Conservation (phyloP, 345 rosid genomes). For the Murraya paniculata region DNA sequence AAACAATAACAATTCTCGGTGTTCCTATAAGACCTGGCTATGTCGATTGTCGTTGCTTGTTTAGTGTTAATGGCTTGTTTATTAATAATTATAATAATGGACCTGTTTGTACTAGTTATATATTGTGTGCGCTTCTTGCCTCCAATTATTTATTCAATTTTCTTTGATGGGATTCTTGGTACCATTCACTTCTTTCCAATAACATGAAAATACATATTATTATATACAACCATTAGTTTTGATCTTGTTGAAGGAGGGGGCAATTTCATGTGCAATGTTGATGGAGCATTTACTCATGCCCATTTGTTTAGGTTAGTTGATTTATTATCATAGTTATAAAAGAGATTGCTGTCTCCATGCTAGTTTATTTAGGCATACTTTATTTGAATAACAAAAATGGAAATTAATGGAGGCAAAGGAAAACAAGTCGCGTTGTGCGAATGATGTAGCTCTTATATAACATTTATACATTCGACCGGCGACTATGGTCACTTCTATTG, state of each 20-base stretch:
- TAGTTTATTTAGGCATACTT: not conserved
- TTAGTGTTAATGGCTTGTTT: conserved; percentile 21
- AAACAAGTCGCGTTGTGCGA: not conserved
- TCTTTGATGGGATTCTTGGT: not conserved
- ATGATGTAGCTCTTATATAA: not conserved
- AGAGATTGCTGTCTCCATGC: conserved; percentile 4
- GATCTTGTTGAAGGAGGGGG: conserved; percentile 33
- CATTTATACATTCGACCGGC: conserved; percentile 8
- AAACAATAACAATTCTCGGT: conserved; percentile 14
- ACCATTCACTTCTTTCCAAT: not conserved
- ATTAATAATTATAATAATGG: conserved; percentile 6
- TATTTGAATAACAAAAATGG: not conserved
- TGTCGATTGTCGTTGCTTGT: not conserved
- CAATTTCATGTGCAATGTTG: conserved; percentile 57
- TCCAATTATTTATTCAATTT: conserved; percentile 1
- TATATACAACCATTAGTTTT: not conserved
- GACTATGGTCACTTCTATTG: conserved; percentile 13
- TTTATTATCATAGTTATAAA: not conserved
- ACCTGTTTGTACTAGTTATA: not conserved
- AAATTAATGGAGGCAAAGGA: conserved; percentile 7
- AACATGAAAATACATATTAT: not conserved
- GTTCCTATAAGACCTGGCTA: not conserved
- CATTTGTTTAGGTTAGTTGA: conserved; percentile 22
- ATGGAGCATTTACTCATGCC: conserved; percentile 53
- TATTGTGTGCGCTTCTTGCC: not conserved